Conservation (phyloP, 2,329 filamentous ascomycete species). For the Claviceps sp. region DNA sequence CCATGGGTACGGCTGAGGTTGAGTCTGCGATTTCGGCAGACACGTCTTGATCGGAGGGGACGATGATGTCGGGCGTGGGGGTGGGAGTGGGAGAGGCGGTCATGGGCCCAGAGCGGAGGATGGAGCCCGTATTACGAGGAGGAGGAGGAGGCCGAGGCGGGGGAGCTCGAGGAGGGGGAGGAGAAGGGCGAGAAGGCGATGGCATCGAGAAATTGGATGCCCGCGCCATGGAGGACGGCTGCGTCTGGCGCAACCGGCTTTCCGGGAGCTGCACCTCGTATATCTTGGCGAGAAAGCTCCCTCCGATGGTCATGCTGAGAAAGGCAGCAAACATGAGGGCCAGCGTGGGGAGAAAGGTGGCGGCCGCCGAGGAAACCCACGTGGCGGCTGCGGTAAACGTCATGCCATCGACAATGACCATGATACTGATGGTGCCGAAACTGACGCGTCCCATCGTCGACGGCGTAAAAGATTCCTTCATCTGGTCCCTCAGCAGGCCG, state of each 20-base stretch:
- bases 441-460: slow-evolving; percentile 54
- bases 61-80: slow-evolving; percentile 38
- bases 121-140: slow-evolving; percentile 2
- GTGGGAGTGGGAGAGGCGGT: slow-evolving; percentile 33
- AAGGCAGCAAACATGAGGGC: slow-evolving; percentile 37
- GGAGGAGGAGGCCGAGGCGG: slow-evolving; percentile 8
- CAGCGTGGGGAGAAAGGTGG: slow-evolving; percentile 43
- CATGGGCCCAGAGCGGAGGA: slow-evolving; percentile 27
- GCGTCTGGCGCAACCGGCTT: slow-evolving; percentile 35
- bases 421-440: slow-evolving; percentile 46
- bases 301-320: slow-evolving; percentile 43
- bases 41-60: slow-evolving; percentile 51
- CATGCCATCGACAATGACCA: slow-evolving; percentile 50
- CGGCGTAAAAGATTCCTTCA: slow-evolving; percentile 52
- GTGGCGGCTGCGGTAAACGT: slow-evolving; percentile 42
- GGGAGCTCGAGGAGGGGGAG: not conserved
- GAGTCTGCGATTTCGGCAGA: slow-evolving; percentile 43
- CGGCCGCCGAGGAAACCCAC: slow-evolving; percentile 41
- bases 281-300: slow-evolving; percentile 45
- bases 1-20: slow-evolving; percentile 21
- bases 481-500: slow-evolving; percentile 47
- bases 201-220: not conserved
- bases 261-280: slow-evolving; percentile 44
- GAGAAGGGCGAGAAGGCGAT: slow-evolving; percentile 1
- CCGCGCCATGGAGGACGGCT: slow-evolving; percentile 6